Conservation (phyloP, 2,329 filamentous ascomycete species). For the Amauroascus verrucosus region DNA sequence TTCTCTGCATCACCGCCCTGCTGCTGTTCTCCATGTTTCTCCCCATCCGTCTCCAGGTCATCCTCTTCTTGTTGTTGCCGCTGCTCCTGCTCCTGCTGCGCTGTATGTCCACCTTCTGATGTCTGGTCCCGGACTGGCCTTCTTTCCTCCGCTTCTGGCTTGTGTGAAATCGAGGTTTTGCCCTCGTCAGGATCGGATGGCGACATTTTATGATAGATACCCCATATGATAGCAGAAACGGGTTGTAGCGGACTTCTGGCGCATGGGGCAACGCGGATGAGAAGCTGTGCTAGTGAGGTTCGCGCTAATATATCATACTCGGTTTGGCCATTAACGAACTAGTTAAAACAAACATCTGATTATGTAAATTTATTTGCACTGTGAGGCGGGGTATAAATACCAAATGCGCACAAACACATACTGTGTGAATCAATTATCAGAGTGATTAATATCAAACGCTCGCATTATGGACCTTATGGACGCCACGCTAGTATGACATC, state of each 20-base stretch:
- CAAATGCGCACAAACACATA: neutral
- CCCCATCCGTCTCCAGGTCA: conserved; percentile 7
- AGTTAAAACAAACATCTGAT: too few relatives aligned
- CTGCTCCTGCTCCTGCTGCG: too few relatives aligned
- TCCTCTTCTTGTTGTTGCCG: neutral
- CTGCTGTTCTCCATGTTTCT: conserved; percentile 7
- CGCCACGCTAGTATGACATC: too few relatives aligned
- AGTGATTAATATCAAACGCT: too few relatives aligned
- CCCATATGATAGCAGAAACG: neutral
- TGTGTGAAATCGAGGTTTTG: neutral
- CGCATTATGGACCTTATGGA: too few relatives aligned
- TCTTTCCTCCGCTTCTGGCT: neutral
- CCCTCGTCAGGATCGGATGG: conserved; percentile 1
- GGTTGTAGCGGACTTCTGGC: neutral
- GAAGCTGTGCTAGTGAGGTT: neutral
- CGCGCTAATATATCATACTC: too few relatives aligned
- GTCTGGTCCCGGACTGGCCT: neutral
- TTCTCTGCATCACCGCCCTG: conserved; percentile 17
- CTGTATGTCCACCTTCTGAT: neutral
- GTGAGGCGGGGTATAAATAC: neutral
- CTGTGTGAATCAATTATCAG: neutral
- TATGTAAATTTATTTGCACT: too few relatives aligned
- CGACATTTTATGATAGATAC: neutral
- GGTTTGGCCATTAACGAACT: too few relatives aligned
- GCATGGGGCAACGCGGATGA: neutral